Base-by-base conservation (phyloP, 2,329 filamentous ascomycete genomes). In the Fusarium graminum region DNA sequence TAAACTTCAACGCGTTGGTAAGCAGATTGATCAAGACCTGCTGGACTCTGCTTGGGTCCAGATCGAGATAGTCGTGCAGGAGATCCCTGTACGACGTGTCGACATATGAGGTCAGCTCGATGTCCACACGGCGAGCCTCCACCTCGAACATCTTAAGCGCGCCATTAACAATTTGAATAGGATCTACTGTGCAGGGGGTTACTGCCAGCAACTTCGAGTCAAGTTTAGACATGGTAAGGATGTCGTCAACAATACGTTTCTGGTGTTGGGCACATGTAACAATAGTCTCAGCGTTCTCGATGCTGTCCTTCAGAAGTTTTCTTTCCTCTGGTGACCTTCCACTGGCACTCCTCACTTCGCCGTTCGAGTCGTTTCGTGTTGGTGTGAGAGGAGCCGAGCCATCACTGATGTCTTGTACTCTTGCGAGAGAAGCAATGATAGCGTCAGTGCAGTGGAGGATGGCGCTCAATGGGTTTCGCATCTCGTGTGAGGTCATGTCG, bases 1-100 rank as follows among this genome's bases (percentile, higher is more conserved):
- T 94, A 73, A 94, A 94, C 71, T 94, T 94, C 75, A 94, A 89
- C 0, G 91, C 90, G 71, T 94, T 94, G 9, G 91, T 92, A 10
- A 92, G 85, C 2, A 94, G 82, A 70, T 94, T 94, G 74, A 94
- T 93, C 5, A 94, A 81, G 1, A 94, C 90, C 75, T 94, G 92
- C 50, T 91, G 85, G 47, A 94, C 87, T 25, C 92, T 85, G 16
- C 89, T 90, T 0, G 92, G 89, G 74, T 94, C 92, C 28, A 93
- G 77, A 32, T 83, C 78, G 4, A 93, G 86, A 82, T 88, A 93
- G 34, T 90, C 86, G 32, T 91, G 79, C 0, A 78, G 78, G 2
- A 89, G 79, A 2, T 83, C 78, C 6, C 79, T 79, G 72, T 89
- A 91, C 0, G 89, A 90, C 16, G 83, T 74, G 67, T 90, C 87